Percentiles rank a stretch among this genome's conserved stretches.
Evolutionary conservation across 2,329 filamentous ascomycete genomes (phyloP).

Genomic region (Alternaria metachromatica): DNA sequence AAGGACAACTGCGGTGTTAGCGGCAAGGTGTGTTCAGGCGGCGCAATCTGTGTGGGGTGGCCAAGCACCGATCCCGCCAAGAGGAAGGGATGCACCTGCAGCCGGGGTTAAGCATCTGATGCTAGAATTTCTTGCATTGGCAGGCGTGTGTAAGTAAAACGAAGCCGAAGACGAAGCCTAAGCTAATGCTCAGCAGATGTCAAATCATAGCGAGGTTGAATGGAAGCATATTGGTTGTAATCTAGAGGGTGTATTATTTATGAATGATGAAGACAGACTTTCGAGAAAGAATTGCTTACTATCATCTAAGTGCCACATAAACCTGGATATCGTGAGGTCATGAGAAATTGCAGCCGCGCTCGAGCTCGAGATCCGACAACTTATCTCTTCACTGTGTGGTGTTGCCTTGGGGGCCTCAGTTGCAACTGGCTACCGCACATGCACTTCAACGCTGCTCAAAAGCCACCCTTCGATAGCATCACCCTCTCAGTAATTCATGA

Average conservation of each 20-base stretch:
- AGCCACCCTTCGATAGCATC: not conserved
- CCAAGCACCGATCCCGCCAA: constrained; percentile 11
- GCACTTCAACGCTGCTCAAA: not conserved
- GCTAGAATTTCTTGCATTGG: not conserved
- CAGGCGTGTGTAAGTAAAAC: not conserved
- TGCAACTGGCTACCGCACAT: not conserved
- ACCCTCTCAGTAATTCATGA: not conserved
- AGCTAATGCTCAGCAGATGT: not conserved
- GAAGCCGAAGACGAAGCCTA: accelerated
- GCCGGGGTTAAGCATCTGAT: constrained; percentile 5
- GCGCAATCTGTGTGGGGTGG: constrained; percentile 19
- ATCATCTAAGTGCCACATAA: not conserved
- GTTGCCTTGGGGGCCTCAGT: not conserved
- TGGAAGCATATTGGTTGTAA: not conserved
- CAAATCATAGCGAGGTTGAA: not conserved
- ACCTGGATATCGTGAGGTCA: not conserved
- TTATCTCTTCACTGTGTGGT: not conserved
- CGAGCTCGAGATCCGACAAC: not conserved
- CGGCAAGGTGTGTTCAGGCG: constrained; percentile 6
- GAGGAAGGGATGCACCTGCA: constrained; percentile 28
- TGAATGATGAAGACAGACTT: not conserved
- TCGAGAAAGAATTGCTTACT: not conserved
- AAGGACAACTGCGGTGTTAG: constrained; percentile 17
- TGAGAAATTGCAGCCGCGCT: not conserved
- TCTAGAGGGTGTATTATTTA: not conserved